Evolutionary conservation across 352 stramenopile genomes (phyloP).

Genomic region (Phytophthora tentaculata): DNA sequence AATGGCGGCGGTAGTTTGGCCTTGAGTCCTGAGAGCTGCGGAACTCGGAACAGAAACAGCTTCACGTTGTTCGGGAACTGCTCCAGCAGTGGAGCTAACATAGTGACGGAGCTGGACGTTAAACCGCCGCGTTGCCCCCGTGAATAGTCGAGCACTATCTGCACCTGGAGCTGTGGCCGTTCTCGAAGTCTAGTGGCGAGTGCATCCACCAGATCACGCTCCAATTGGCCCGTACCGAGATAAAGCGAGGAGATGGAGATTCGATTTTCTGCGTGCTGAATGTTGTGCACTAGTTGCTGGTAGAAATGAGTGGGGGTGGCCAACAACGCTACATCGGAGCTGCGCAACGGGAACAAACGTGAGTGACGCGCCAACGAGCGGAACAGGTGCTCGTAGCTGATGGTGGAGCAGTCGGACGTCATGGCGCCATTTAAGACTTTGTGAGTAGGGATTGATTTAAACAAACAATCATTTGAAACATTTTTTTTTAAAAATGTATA

Average conservation of each 20-base stretch:
- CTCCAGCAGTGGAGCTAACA: conserved; percentile 57
- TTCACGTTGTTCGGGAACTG: conserved; percentile 59
- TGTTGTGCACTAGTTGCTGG: conserved; percentile 64
- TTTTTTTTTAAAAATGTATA: too few relatives aligned
- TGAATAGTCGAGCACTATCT: conserved; percentile 77
- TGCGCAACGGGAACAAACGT: conserved; percentile 66
- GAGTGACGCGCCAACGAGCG: conserved; percentile 56
- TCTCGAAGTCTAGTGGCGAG: conserved; percentile 45
- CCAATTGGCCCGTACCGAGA: conserved; percentile 66
- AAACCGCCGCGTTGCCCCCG: conserved; percentile 60
- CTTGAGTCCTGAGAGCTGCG: conserved; percentile 67
- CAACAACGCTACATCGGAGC: conserved; percentile 57
- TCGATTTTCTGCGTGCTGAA: conserved; percentile 49
- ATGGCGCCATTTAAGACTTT: too few relatives aligned
- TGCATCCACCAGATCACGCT: conserved; percentile 51
- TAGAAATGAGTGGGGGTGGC: conserved; percentile 65
- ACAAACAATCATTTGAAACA: too few relatives aligned
- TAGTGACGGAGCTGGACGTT: conserved; percentile 59
- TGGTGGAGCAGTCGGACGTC: not conserved
- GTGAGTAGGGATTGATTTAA: too few relatives aligned
- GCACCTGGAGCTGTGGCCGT: conserved; percentile 56
- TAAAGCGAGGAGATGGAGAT: conserved; percentile 80
- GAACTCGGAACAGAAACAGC: conserved; percentile 75
- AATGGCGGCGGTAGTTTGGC: conserved; percentile 72
- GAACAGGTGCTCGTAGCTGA: conserved; percentile 58